Conservation (phyloP, 2,329 filamentous ascomycete genomes). For the Hypoxylon sp. region DNA sequence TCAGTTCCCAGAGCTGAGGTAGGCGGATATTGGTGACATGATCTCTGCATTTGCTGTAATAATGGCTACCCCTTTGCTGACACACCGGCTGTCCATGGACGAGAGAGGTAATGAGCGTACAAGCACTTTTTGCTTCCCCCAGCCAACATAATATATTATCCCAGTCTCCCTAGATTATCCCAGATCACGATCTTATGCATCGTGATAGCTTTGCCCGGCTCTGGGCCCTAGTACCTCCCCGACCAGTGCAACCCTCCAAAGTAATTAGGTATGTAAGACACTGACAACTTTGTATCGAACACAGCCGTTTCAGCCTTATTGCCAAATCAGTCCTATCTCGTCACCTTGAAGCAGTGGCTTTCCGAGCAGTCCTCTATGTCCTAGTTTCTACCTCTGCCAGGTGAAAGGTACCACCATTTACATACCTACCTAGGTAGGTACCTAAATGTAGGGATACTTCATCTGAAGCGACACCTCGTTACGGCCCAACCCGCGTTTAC, state of each 20-base stretch:
- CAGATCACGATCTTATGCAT: conserved; percentile 46
- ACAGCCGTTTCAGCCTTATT: conserved; percentile 30
- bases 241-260: conserved; percentile 25
- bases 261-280: conserved; percentile 35
- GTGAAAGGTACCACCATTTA: conserved; percentile 1
- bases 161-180: conserved; percentile 28
- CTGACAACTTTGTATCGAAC: conserved; percentile 23
- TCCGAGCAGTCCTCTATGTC: conserved; percentile 16
- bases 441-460: not conserved
- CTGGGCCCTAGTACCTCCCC: conserved; percentile 16
- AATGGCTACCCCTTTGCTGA: conserved; percentile 10
- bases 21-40: conserved; percentile 3
- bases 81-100: conserved; percentile 16
- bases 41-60: conserved; percentile 1
- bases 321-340: conserved; percentile 1
- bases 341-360: conserved; percentile 4
- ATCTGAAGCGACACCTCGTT: conserved; percentile 7
- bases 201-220: conserved; percentile 31
- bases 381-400: conserved; percentile 7
- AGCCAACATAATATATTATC: conserved; percentile 16
- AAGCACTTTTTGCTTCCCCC: conserved; percentile 5
- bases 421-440: not conserved
- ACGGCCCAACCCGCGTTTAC: conserved; percentile 24
- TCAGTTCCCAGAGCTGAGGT: conserved; percentile 7
- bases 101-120: conserved; percentile 6